Percentiles rank a stretch among this genome's conserved stretches.
Evolutionary conservation across 192 early-diverging fungal genomes (phyloP).

Genomic region (Coemansia sp.): DNA sequence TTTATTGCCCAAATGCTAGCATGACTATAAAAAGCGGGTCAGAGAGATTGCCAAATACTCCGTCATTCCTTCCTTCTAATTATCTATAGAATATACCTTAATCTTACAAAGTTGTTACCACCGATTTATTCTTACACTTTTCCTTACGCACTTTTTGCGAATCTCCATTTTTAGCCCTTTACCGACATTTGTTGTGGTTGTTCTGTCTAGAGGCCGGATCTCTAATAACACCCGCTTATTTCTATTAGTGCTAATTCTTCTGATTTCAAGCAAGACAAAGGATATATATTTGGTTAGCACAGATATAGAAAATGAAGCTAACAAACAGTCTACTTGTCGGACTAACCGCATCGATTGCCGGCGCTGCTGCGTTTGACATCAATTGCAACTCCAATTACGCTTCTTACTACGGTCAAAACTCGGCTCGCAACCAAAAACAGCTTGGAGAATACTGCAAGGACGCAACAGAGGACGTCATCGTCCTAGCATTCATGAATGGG

Average conservation of each 20-base stretch:
- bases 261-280: neutral
- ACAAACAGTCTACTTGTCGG: conserved; percentile 6
- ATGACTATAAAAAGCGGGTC: neutral
- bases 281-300: neutral
- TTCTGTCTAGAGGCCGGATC: conserved; percentile 1
- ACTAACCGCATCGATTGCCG: conserved; percentile 55
- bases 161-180: neutral
- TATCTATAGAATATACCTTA: neutral
- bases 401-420: conserved; percentile 56
- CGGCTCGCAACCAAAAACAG: conserved; percentile 42
- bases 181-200: neutral
- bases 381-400: conserved; percentile 52
- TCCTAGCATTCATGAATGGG: conserved; percentile 62
- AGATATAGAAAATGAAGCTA: conserved; percentile 13
- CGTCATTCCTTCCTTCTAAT: neutral
- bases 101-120: neutral
- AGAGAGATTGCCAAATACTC: neutral
- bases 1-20: neutral
- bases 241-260: too few species aligned
- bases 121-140: too few species aligned
- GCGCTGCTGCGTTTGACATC: conserved; percentile 49
- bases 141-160: neutral
- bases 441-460: conserved; percentile 65
- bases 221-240: neutral
- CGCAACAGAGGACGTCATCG: conserved; percentile 60